Percentiles rank a stretch among this genome's conserved stretches.
Conservation (phyloP, 1,284 basidiomycete genomes). For the Trametes versicolor region DNA sequence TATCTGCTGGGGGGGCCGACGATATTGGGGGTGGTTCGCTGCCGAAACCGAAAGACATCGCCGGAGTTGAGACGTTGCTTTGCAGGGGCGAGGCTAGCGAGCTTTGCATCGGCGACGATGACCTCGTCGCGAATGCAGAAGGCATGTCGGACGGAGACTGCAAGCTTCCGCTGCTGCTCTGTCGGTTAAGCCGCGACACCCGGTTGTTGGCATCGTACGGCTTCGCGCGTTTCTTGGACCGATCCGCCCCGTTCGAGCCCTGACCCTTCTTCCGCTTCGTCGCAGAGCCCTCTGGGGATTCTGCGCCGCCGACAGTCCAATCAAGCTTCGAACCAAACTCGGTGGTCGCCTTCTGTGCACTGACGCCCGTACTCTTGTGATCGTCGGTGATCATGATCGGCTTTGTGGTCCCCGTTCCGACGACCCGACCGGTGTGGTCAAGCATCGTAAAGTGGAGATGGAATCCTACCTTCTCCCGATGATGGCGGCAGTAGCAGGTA, state of each 20-base stretch:
- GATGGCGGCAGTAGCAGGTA: slow-evolving; percentile 99
- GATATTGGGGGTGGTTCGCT: slow-evolving; percentile 35
- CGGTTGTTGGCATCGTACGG: slow-evolving; percentile 38
- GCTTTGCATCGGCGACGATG: slow-evolving; percentile 45
- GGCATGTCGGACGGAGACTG: slow-evolving; percentile 43
- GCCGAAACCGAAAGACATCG: slow-evolving; percentile 34
- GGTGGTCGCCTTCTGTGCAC: slow-evolving; percentile 37
- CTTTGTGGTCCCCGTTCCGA: slow-evolving; percentile 87
- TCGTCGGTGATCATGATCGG: slow-evolving; percentile 99
- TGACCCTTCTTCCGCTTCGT: slow-evolving; percentile 45
- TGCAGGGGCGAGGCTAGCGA: slow-evolving; percentile 36
- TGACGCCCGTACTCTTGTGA: slow-evolving; percentile 82
- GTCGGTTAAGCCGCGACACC: slow-evolving; percentile 39
- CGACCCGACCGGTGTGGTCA: slow-evolving; percentile 81
- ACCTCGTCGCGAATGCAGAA: slow-evolving; percentile 44
- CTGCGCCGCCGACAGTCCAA: slow-evolving; percentile 36
- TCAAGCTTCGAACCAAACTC: slow-evolving; percentile 35
- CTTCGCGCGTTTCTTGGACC: slow-evolving; percentile 47
- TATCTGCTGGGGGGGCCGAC: slow-evolving; percentile 24
- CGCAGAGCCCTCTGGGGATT: slow-evolving; percentile 38
- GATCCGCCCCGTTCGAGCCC: slow-evolving; percentile 35
- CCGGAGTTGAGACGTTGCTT: slow-evolving; percentile 35
- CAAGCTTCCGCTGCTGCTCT: slow-evolving; percentile 45
- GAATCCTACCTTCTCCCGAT: slow-evolving; percentile 97
- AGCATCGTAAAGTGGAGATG: slow-evolving; percentile 92